phyloP scores from a whole-genome alignment of 768 basidiomycete species.

The Gloeophyllum trabeum region DNA sequence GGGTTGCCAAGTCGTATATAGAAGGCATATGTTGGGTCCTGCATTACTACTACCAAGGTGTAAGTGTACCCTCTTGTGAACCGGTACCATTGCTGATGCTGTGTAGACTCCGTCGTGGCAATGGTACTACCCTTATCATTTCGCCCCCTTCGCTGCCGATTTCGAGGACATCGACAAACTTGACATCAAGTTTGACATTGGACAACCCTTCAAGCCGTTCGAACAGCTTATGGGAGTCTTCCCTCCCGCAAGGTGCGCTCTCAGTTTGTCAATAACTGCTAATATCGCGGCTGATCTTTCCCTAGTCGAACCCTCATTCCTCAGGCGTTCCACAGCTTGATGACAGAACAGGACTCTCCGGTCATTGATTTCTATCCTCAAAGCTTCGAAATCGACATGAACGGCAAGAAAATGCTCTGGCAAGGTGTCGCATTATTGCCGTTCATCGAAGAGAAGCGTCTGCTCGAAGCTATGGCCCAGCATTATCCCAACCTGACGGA shows the following conservation, averaged over 20 bases:
- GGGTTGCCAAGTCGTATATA: constrained; percentile 74
- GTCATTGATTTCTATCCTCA: constrained; percentile 94
- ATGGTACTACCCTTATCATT: constrained; percentile 99
- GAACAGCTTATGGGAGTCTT: constrained; percentile 99
- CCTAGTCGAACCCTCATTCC: constrained; percentile 84
- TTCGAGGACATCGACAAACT: constrained; percentile 72
- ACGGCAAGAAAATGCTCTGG: constrained; percentile 99
- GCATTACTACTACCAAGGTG: constrained; percentile 97
- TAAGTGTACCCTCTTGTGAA: constrained; percentile 24
- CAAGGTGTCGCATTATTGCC: constrained; percentile 95
- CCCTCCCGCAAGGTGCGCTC: constrained; percentile 73
- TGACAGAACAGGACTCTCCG: constrained; percentile 79
- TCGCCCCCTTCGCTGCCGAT: constrained; percentile 95
- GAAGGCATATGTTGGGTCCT: constrained; percentile 96
- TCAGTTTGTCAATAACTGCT: constrained; percentile 1
- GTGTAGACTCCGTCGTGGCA: constrained; percentile 85
- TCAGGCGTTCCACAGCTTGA: constrained; percentile 70
- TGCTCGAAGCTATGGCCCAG: constrained; percentile 74
- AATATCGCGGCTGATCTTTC: constrained; percentile 3
- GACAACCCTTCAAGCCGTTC: constrained; percentile 90
- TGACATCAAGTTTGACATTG: constrained; percentile 69
- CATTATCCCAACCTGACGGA: constrained; percentile 58
- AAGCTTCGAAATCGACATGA: constrained; percentile 97
- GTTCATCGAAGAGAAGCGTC: constrained; percentile 81
- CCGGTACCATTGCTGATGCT: constrained; percentile 1